A percentile compares a stretch with the other conserved stretches of the same genome.
Evolutionary conservation across 139 green algal species (phyloP).

Genomic region (Penium margaritaceum): DNA sequence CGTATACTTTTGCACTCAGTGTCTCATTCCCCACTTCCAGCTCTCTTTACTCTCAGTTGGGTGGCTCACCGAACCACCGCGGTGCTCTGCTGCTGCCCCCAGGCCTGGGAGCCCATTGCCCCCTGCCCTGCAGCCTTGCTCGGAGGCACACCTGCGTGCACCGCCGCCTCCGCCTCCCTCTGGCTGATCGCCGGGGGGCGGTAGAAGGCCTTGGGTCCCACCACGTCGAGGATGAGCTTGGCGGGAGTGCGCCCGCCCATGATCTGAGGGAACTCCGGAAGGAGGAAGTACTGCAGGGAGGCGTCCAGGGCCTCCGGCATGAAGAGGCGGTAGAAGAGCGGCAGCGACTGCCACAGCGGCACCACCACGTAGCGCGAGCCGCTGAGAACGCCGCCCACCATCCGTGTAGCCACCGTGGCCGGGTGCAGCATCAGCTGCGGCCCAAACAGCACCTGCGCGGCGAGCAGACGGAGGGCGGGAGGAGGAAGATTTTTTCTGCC

Average conservation of each 20-base stretch:
- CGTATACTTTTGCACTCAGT: too few relatives aligned
- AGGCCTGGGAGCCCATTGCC: too few relatives aligned
- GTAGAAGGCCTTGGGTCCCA: conserved; percentile 13
- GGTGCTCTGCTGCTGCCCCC: too few relatives aligned
- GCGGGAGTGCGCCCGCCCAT: not conserved
- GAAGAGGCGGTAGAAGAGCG: conserved; percentile 23
- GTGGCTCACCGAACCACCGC: too few relatives aligned
- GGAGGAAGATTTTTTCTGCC: too few relatives aligned
- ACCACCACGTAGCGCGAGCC: conserved; percentile 16
- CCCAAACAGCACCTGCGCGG: conserved; percentile 14
- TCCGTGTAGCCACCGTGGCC: not conserved
- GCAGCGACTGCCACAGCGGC: not conserved
- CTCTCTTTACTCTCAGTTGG: too few relatives aligned
- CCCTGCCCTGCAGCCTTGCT: too few relatives aligned
- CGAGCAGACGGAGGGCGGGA: too few relatives aligned
- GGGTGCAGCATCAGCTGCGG: conserved; percentile 13
- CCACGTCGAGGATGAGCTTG: conserved; percentile 3
- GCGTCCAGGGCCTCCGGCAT: conserved; percentile 27
- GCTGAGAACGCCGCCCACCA: not conserved
- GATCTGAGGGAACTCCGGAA: not conserved
- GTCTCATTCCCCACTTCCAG: too few relatives aligned
- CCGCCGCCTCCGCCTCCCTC: conserved; percentile 6
- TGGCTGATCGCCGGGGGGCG: not conserved
- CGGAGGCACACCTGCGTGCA: too few relatives aligned
- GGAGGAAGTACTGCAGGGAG: not conserved